Evolutionary conservation across 768 basidiomycete genomes (phyloP).

Genomic region (Suillus cothurnatus): DNA sequence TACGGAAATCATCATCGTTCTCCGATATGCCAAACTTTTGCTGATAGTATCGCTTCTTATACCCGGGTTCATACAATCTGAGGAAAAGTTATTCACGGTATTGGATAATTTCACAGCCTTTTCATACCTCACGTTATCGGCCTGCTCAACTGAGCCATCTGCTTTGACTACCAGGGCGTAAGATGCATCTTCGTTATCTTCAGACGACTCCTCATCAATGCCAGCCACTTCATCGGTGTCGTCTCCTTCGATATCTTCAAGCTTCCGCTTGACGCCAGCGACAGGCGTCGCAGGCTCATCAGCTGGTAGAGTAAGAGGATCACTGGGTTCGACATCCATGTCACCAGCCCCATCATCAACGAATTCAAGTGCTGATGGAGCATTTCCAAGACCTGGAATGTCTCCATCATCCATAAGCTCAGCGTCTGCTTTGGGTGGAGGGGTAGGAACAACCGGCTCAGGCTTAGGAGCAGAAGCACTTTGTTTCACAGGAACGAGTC

Average conservation of each 20-base stretch:
- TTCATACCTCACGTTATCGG: constrained; percentile 87
- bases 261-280: constrained; percentile 47
- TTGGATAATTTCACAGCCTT: constrained; percentile 3
- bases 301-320: constrained; percentile 14
- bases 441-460: constrained; percentile 38
- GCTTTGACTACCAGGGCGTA: constrained; percentile 76
- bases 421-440: constrained; percentile 27
- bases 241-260: constrained; percentile 45
- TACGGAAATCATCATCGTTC: constrained; percentile 71
- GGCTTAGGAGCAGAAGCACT: constrained; percentile 33
- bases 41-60: constrained; percentile 91
- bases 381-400: constrained; percentile 36
- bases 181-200: constrained; percentile 49
- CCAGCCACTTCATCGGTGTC: constrained; percentile 32
- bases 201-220: constrained; percentile 40
- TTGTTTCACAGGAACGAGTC: constrained; percentile 45
- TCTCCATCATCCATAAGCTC: constrained; percentile 35
- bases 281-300: constrained; percentile 24
- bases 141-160: constrained; percentile 94
- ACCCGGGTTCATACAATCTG: constrained; percentile 96
- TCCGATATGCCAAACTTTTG: constrained; percentile 86
- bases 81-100: constrained; percentile 9
- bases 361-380: constrained; percentile 20
- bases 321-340: constrained; percentile 18
- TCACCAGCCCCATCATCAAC: constrained; percentile 31